Conservation (phyloP, 2,329 filamentous ascomycete genomes). For the Neofusicoccum umdonicola region DNA sequence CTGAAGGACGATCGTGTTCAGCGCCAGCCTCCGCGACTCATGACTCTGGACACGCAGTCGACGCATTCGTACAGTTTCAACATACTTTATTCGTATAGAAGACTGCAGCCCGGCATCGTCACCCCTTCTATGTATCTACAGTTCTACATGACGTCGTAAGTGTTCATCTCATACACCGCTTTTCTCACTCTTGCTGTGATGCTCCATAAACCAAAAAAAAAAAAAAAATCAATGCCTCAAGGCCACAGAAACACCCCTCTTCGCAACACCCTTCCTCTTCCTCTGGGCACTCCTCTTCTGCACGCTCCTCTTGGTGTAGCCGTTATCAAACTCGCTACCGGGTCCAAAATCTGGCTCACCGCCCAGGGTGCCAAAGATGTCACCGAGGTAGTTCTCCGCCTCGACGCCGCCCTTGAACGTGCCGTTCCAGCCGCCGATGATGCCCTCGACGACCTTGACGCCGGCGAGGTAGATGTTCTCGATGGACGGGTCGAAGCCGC, state of each 20-base stretch:
- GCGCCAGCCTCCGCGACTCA: neutral
- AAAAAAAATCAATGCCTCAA: neutral
- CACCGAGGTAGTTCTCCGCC: constrained; percentile 65
- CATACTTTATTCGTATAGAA: neutral
- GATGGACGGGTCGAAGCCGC: constrained; percentile 62
- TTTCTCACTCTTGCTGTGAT: neutral
- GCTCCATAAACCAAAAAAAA: neutral
- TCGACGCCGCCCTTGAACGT: constrained; percentile 57
- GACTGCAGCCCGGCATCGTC: too few species aligned
- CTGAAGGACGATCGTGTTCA: neutral
- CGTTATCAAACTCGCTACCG: constrained; percentile 38
- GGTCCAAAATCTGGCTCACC: constrained; percentile 65
- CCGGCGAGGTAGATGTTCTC: constrained; percentile 66
- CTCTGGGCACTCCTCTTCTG: neutral
- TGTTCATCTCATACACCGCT: neutral
- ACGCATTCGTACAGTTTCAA: neutral
- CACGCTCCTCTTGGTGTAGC: constrained; percentile 18
- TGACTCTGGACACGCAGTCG: neutral
- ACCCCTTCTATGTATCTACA: neutral
- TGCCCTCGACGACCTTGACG: constrained; percentile 62
- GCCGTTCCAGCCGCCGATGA: constrained; percentile 58
- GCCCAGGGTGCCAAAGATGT: constrained; percentile 67
- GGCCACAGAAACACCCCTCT: neutral
- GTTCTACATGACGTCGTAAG: neutral
- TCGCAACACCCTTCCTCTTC: neutral